phyloP scores from a whole-genome alignment of 495 filamentous ascomycete species.

The Penicillium desertorum region DNA sequence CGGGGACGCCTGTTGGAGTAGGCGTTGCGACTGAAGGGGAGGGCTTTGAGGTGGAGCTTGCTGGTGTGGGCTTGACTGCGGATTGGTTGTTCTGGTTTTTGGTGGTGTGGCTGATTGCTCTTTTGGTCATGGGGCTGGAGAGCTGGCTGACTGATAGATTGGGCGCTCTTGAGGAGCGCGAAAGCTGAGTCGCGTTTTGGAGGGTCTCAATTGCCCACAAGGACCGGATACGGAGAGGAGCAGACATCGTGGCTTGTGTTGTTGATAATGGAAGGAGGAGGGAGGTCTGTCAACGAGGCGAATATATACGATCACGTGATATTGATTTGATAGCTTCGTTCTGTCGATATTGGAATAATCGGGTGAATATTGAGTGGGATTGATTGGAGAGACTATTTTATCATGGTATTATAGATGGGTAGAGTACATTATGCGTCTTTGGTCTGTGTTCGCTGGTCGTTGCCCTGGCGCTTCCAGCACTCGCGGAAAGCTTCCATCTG shows the following conservation, averaged over 20 bases:
- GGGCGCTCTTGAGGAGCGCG: slow-evolving; percentile 11
- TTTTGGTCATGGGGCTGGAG: slow-evolving; percentile 24
- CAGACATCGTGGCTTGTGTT: slow-evolving; percentile 25
- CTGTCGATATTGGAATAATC: neutral
- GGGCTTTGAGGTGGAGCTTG: slow-evolving; percentile 20
- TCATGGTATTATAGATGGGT: neutral
- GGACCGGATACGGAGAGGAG: slow-evolving; percentile 16
- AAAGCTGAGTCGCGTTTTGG: slow-evolving; percentile 10
- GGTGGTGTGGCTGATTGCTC: slow-evolving; percentile 20
- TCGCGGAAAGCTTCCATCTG: slow-evolving; percentile 91
- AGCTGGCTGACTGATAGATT: slow-evolving; percentile 3
- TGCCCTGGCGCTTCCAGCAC: slow-evolving; percentile 92
- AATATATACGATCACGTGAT: slow-evolving; percentile 18
- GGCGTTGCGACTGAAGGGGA: slow-evolving; percentile 18
- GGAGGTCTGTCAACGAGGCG: slow-evolving; percentile 1
- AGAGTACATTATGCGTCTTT: slow-evolving; percentile 54
- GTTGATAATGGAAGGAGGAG: slow-evolving; percentile 6
- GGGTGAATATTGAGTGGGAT: neutral
- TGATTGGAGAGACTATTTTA: slow-evolving; percentile 1
- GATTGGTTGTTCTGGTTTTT: slow-evolving; percentile 22
- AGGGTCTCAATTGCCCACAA: slow-evolving; percentile 20
- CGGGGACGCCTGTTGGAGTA: neutral
- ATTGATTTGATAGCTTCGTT: neutral
- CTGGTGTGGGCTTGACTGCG: slow-evolving; percentile 19
- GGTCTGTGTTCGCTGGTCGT: slow-evolving; percentile 75